Evolutionary conservation across 129 eudicot species (phyloP), one percentile per base, ranked within the genome.

Genomic region (Tagetes erecta): DNA sequence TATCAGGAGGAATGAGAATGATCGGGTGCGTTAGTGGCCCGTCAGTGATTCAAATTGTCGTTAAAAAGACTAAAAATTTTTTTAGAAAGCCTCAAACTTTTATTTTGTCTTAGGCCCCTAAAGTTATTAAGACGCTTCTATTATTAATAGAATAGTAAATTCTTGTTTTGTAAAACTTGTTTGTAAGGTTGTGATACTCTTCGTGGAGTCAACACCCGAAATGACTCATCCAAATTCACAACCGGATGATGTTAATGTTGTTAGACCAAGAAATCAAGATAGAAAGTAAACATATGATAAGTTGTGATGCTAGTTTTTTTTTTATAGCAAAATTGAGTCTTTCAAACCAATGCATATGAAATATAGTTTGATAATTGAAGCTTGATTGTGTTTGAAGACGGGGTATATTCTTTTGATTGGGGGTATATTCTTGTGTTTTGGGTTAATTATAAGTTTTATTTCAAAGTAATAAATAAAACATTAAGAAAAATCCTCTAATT

Each of bases 161-260:
- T 20, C 27, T 20, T 20, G 27, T 20, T 20, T 20, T 20, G 27
- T 20, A 78, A 44, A 63, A 71, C 73, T 33, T 64, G 72, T 78
- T 64, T 63, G 68, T 76, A 71, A 63, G 65, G 82, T 30, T 70
- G 64, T 69, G 70, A 46, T 20, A 20, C 27, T 20, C 78, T 73
- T 79, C 27, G 27, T 20, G 27, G 27, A 20, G 27, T 20, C 27
- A 20, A 20, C 27, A 20, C 27, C 27, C 27, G 27, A 20, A 20
- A 20, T 20, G 27, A 20, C 27, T 20, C 27, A 20, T 20, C 27
- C 27, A 20, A 20, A 20, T 71, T 82, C 96, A 1, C 86, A 83
- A 44, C 91, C 97, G 99, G 97, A 89, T 4, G 97, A 95, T 84
- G 87, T 95, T n/a, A 91, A 88, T 78, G 96, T 87, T 57, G 64